A percentile compares a stretch with the other conserved stretches of the same genome.
Evolutionary conservation across 225 moss, liverwort and hornwort genomes (phyloP).

Genomic region (Antitrichia curtipendula): DNA sequence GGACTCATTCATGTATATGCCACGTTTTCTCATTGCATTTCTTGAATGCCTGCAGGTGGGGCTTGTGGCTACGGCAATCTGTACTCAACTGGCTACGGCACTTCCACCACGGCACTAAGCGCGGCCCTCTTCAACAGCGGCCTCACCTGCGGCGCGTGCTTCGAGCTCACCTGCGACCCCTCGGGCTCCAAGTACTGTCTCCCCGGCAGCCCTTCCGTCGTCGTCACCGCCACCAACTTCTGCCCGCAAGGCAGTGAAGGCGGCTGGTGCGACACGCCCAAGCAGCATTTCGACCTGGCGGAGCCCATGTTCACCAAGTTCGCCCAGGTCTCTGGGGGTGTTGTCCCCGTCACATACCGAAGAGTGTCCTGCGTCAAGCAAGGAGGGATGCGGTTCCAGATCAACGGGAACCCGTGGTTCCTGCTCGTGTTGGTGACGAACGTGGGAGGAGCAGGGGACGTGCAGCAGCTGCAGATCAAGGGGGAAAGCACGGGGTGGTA

Average conservation of each 20-base stretch:
- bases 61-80: constrained; percentile 49
- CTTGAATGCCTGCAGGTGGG: constrained; percentile 10
- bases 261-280: constrained; percentile 42
- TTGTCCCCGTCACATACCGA: constrained; percentile 8
- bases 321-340: background rate
- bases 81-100: constrained; percentile 27
- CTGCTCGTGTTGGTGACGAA: constrained; percentile 50
- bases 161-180: constrained; percentile 5
- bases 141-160: constrained; percentile 36
- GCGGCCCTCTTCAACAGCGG: constrained; percentile 33
- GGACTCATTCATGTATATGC: background rate
- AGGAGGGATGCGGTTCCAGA: constrained; percentile 47
- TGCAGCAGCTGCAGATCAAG: constrained; percentile 20
- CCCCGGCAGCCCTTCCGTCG: background rate
- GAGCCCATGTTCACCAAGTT: background rate
- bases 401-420: constrained; percentile 77
- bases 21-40: background rate
- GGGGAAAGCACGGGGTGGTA: constrained; percentile 22
- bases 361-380: constrained; percentile 28
- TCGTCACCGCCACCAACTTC: constrained; percentile 31
- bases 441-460: constrained; percentile 62
- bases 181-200: constrained; percentile 5
- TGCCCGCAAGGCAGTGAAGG: constrained; percentile 33
- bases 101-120: constrained; percentile 18
- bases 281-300: constrained; percentile 34